A percentile compares a stretch with the other conserved stretches of the same genome.
These are phyloP conservation scores for Priceomyces melissophilus DNA, from an alignment of 805 yeast species.

Conservation along the genomic window DNA sequence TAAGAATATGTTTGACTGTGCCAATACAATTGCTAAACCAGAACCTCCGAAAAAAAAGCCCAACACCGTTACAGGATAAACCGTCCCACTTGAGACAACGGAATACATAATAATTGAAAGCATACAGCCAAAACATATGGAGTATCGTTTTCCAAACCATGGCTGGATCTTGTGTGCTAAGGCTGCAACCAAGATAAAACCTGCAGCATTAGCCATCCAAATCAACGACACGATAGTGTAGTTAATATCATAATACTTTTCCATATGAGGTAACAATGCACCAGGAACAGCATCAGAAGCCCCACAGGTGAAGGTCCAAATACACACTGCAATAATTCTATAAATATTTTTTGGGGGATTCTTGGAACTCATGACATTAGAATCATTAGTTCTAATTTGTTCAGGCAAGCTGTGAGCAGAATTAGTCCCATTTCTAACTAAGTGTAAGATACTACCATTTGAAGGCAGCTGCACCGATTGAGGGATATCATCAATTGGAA, in stretches of 20 bases:
- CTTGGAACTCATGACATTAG: conserved; percentile 29
- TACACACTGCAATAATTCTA: conserved; percentile 14
- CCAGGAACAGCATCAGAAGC: conserved; percentile 28
- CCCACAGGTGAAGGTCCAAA: conserved; percentile 20
- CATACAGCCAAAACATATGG: conserved; percentile 30
- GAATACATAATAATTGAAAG: conserved; percentile 40
- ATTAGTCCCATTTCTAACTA: too few relatives aligned
- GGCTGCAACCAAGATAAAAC: conserved; percentile 22
- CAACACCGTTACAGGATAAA: conserved; percentile 45
- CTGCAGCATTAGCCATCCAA: conserved; percentile 26
- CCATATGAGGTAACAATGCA: conserved; percentile 24
- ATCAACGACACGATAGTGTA: conserved; percentile 25
- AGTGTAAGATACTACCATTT: too few relatives aligned
- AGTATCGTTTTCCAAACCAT: conserved; percentile 17
- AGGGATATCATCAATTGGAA: too few relatives aligned
- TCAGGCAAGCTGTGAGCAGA: background rate
- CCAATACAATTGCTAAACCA: conserved; percentile 48
- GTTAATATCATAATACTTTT: conserved; percentile 18
- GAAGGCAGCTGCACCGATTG: too few relatives aligned
- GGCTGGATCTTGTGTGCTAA: conserved; percentile 22
- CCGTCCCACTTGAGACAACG: conserved; percentile 45
- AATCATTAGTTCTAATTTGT: background rate
- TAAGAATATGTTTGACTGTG: conserved; percentile 52
- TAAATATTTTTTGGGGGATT: conserved; percentile 20
- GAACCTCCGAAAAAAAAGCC: conserved; percentile 58